Base-by-base conservation (phyloP, 805 yeast species). In the Ogataea nitratoaversa region DNA sequence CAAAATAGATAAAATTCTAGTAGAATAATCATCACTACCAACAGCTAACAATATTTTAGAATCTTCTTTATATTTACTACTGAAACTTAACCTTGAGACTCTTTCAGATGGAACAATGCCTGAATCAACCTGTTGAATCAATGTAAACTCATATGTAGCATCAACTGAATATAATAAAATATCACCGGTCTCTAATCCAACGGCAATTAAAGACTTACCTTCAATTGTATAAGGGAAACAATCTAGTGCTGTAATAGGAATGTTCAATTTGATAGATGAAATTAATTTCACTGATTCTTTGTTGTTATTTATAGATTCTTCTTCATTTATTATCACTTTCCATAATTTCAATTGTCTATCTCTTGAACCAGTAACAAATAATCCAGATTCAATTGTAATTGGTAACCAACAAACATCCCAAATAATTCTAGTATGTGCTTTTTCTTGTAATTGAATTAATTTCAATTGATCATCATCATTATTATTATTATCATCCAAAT, bases 381-480 rank as follows among this genome's bases (percentile, higher is more conserved):
- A 58, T 11, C 51, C 48, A 27, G 29, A 9, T 9, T 14, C 29
- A 13, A 27, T 13, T 3, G 41, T 28, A n/a, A 50, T 72, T 4
- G 89, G 87, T 0, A 81, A 67, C 96, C 97, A 93, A 29, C 84
- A 76, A 57, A 91, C 82, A 65, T 93, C 98, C 99, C 99, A 95
- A 32, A 93, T 78, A 52, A 93, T 91, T 62, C 97, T 78, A 2
- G 83, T 62, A 57, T 95, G 99, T 0, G 96, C 96, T 58, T 84
- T 87, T 27, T 76, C 76, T 63, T 58, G 51, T 9, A 59, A 22
- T 20, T 49, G 52, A 18, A 63, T 45, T 20, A 60, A 38, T 35
- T 51, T 37, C 34, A 62, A 57, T n/a, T 54, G 56, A 23, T 47
- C 56, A 12, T 43, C 54, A n/a, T 41, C 30, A 27, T 13, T 13